These are phyloP conservation scores for Aspergillus pseudotamarii DNA, from an alignment of 2,329 filamentous ascomycete genomes.

Conservation along the genomic window DNA sequence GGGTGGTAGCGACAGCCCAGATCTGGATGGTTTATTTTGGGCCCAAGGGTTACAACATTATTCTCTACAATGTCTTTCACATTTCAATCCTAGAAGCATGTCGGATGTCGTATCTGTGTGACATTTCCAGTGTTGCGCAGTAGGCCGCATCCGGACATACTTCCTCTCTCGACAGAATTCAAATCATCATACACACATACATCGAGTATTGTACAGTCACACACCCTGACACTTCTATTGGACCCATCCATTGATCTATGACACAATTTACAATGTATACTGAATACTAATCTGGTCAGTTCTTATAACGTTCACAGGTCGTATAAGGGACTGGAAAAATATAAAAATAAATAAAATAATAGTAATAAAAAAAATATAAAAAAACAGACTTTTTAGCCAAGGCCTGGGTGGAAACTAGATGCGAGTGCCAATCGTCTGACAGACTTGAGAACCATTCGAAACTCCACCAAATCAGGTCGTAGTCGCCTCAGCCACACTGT, in stretches of 20 bases:
- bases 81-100: neutral
- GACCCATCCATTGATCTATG: neutral
- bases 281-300: neutral
- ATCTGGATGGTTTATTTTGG: neutral
- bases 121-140: slow-evolving; percentile 6
- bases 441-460: slow-evolving; percentile 15
- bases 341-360: neutral
- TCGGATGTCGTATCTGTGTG: slow-evolving; percentile 7
- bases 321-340: neutral
- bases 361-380: neutral
- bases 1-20: neutral
- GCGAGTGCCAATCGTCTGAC: slow-evolving; percentile 6
- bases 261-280: neutral
- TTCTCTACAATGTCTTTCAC: neutral
- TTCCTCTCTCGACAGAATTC: neutral
- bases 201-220: neutral
- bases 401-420: slow-evolving; percentile 4
- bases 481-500: neutral
- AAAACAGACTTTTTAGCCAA: neutral
- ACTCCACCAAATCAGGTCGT: slow-evolving; percentile 17
- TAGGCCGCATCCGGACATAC: neutral
- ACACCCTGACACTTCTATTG: neutral
- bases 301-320: neutral
- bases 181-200: neutral
- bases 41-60: neutral